These are phyloP conservation scores for Venturia carpophila DNA, from an alignment of 2,329 filamentous ascomycete species.

Conservation along the genomic window DNA sequence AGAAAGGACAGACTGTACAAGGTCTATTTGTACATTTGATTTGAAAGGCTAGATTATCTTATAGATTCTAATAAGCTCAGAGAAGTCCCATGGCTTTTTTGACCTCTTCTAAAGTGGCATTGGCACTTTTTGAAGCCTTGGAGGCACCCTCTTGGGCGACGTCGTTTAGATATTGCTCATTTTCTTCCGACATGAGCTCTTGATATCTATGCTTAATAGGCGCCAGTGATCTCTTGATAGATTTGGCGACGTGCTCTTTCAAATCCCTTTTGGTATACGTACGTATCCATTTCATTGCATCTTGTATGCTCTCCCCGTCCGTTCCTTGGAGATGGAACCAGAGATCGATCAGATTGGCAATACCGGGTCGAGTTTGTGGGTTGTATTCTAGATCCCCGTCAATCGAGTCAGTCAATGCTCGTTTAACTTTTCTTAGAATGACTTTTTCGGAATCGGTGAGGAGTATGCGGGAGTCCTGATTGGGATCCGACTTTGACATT, in stretches of 20 bases:
- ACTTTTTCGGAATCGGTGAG: conserved; percentile 61
- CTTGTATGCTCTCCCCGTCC: conserved; percentile 36
- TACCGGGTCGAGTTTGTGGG: conserved; percentile 60
- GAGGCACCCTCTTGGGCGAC: conserved; percentile 52
- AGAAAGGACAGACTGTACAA: background rate
- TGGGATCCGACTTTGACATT: conserved; percentile 85
- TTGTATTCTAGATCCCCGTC: conserved; percentile 57
- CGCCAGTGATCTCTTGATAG: conserved; percentile 46
- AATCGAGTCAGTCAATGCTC: conserved; percentile 68
- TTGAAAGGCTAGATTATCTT: background rate
- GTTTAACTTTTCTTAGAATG: conserved; percentile 62
- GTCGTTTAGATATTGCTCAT: conserved; percentile 47
- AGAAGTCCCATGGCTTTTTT: conserved; percentile 37
- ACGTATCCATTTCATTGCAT: conserved; percentile 39
- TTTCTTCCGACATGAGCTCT: conserved; percentile 41
- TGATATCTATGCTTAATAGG: conserved; percentile 51
- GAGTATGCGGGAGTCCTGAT: conserved; percentile 68
- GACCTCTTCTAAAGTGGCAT: conserved; percentile 40
- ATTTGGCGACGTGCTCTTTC: conserved; percentile 56
- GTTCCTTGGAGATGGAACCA: conserved; percentile 54
- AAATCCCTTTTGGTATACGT: conserved; percentile 47
- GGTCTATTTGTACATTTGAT: background rate
- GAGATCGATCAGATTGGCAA: conserved; percentile 80
- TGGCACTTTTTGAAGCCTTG: conserved; percentile 56
- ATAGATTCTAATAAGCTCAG: background rate